Evolutionary conservation across 2,329 filamentous ascomycete species (phyloP), one percentile per base, ranked within the genome.

Genomic region (Sclerotinia trifoliorum): DNA sequence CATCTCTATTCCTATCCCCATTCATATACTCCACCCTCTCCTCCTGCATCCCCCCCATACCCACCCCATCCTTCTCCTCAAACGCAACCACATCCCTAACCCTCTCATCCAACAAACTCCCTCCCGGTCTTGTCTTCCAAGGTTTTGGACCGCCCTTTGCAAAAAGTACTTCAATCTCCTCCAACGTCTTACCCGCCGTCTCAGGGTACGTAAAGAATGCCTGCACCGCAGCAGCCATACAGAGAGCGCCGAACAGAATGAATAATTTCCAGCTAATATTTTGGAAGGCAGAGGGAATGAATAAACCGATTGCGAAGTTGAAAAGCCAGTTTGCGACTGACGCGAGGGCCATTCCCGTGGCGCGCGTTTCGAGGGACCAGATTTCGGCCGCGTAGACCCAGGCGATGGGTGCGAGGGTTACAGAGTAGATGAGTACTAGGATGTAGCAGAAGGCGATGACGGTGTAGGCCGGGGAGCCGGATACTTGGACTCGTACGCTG

Each of bases 311-410:
- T 0, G 85, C 86, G 74, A 87, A 87, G 77, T 87, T 88, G 80
- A 87, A 86, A 7, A 85, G 72, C 82, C 82, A 83, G 73, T 86
- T 87, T 19, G 82, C 81, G 24, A 85, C 80, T 2, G 85, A 83
- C 0, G 86, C 81, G 54, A 88, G 78, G 29, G 83, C 83, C 80
- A 88, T 87, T 26, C 86, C 86, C 2, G 81, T 84, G 3, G 86
- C 86, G 46, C 87, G 83, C 0, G 85, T 86, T 69, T 86, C 84
- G 2, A 88, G 80, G 0, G 85, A 86, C 83, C 85, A 89, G 2
- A 88, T 84, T 77, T 90, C 88, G 21, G 86, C 85, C 0, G 85
- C 84, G 72, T 90, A 90, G 56, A 89, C 83, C 87, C 88, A 90
- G 66, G 83, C 85, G 3, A 88, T 84, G 0, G 87, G 86, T 0